Evolutionary conservation across 1,139 yeast species (phyloP).

Genomic region (Meyerozyma athensensis): DNA sequence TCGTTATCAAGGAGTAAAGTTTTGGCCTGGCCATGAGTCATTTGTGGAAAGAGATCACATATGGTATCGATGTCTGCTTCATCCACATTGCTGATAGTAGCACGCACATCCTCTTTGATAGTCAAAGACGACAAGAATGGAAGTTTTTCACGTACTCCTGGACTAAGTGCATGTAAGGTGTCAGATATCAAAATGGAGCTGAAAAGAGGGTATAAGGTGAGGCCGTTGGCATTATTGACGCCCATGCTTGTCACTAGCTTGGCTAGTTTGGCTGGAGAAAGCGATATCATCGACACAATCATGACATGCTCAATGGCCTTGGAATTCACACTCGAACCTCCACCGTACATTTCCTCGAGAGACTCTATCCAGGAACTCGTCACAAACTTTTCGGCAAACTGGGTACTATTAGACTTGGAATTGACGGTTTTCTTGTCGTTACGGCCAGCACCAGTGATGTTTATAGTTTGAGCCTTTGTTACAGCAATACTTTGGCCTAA

Average conservation of each 20-base stretch:
- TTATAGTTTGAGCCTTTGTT: slow-evolving; percentile 9
- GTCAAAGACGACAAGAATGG: slow-evolving; percentile 29
- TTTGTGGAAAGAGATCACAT: slow-evolving; percentile 56
- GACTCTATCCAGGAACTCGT: slow-evolving; percentile 51
- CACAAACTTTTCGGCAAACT: slow-evolving; percentile 54
- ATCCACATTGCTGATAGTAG: slow-evolving; percentile 16
- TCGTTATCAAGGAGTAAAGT: slow-evolving; percentile 44
- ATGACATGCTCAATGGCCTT: slow-evolving; percentile 42
- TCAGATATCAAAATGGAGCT: slow-evolving; percentile 48
- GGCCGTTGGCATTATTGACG: slow-evolving; percentile 33
- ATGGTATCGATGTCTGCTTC: slow-evolving; percentile 40
- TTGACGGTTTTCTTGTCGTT: slow-evolving; percentile 13
- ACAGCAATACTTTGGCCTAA: slow-evolving; percentile 30
- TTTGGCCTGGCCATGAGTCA: slow-evolving; percentile 41
- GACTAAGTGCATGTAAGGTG: slow-evolving; percentile 39
- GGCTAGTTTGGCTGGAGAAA: slow-evolving; percentile 42
- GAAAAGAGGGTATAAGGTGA: slow-evolving; percentile 48
- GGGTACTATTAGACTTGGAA: slow-evolving; percentile 18
- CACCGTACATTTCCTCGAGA: slow-evolving; percentile 52
- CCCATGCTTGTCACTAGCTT: slow-evolving; percentile 41
- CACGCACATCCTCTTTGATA: slow-evolving; percentile 4
- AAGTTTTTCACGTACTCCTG: slow-evolving; percentile 45
- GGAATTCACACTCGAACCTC: slow-evolving; percentile 52
- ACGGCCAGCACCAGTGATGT: slow-evolving; percentile 7
- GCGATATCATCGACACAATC: slow-evolving; percentile 48